Base-by-base conservation (phyloP, 768 basidiomycete species). In the Tulasnella sp. region DNA sequence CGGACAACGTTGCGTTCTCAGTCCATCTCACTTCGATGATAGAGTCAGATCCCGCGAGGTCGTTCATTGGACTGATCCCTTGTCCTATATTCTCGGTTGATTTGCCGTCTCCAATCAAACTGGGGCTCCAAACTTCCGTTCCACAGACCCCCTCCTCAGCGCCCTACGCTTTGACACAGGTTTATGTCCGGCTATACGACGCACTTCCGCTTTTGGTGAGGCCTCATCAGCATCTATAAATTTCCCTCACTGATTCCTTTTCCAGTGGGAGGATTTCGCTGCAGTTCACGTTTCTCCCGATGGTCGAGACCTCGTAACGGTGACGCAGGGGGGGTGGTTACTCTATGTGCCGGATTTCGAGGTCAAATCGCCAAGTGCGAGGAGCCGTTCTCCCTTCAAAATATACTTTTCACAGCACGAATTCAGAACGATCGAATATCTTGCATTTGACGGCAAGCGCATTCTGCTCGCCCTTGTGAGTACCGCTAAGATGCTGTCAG, bases 231-330 rank as follows among this genome's bases (percentile, higher is more conserved):
- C 26, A 70, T 32, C 1, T 70, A 11, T 26, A 32, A 2, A 2
- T 11, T 1, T n/a, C 26, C 20, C 5, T 29, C 11, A 9, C n/a
- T 72, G 20, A 39, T 42, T 16, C 1, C 7, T 26, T 39, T 39
- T 32, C 13, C 26, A 72, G 39, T 37, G 70, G 44, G 23, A 72
- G 3, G 37, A 72, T 9, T 71, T 46, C 67, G 26, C 73, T 40
- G 5, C 78, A 84, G 85, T 83, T 1, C 86, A 87, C 77, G 85
- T 85, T 0, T 86, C 86, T 6, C 81, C 82, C 1, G 82, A 83
- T 69, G 86, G 85, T 11, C 83, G 80, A 26, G 82, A 85, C 77
- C 77, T 87, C 51, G 85, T 82, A 15, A 80, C 83, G 0, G 80
- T 85, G 70, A 61, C 73, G 79, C 26, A 78, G 44, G 67, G 77